Evolutionary conservation across 2,329 filamentous ascomycete genomes (phyloP).

Genomic region (Xylariaceae sp.): DNA sequence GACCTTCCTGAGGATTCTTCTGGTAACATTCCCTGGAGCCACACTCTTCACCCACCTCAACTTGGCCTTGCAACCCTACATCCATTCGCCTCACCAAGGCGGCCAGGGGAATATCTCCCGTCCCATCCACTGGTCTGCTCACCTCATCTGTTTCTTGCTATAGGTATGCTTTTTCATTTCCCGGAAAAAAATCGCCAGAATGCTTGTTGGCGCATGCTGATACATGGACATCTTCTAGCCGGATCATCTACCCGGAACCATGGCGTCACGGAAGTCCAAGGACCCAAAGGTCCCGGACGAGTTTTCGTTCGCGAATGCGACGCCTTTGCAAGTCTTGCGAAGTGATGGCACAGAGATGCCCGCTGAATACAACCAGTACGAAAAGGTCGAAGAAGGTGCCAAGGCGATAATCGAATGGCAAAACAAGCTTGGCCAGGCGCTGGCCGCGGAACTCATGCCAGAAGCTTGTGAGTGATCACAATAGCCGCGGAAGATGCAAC

Average conservation of each 20-base stretch:
- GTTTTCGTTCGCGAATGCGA: slow-evolving; percentile 8
- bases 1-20: not conserved
- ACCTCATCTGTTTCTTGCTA: not conserved
- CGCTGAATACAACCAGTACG: slow-evolving; percentile 16
- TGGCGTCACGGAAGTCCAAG: slow-evolving; percentile 15
- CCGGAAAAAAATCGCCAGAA: not conserved
- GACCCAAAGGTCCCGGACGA: slow-evolving; percentile 14
- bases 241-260: slow-evolving; percentile 2
- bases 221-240: not conserved
- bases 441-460: slow-evolving; percentile 19
- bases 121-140: not conserved
- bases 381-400: slow-evolving; percentile 15
- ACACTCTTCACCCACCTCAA: not conserved
- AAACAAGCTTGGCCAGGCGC: slow-evolving; percentile 22
- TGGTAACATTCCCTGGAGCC: not conserved
- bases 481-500: not conserved
- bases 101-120: not conserved
- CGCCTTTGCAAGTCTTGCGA: slow-evolving; percentile 9
- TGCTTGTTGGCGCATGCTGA: not conserved
- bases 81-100: not conserved
- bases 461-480: slow-evolving; percentile 10
- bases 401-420: slow-evolving; percentile 18
- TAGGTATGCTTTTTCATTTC: not conserved
- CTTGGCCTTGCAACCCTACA: not conserved
- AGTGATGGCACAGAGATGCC: slow-evolving; percentile 20